Conservation (phyloP, 1,284 basidiomycete genomes). For the Apiotrichum gamsii region DNA sequence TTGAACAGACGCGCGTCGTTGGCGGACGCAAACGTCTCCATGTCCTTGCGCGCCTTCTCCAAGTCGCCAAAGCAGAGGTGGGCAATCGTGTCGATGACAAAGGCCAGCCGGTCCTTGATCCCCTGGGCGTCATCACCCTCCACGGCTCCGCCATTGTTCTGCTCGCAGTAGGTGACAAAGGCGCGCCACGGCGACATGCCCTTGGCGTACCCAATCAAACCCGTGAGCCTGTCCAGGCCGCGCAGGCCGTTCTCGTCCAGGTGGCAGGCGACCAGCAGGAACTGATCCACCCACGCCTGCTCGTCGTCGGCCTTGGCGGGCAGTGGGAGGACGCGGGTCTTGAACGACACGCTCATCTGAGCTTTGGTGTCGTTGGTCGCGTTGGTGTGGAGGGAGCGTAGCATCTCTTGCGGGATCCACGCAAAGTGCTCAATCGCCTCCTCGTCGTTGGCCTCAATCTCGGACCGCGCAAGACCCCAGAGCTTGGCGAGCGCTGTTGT, state of each 20-base stretch:
- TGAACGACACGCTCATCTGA: conserved; percentile 48
- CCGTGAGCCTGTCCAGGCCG: conserved; percentile 58
- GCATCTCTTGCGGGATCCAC: conserved; percentile 83
- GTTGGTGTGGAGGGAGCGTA: conserved; percentile 51
- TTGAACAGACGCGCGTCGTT: conserved; percentile 85
- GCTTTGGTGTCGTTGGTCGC: conserved; percentile 58
- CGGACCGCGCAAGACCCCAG: conserved; percentile 74
- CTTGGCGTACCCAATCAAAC: conserved; percentile 51
- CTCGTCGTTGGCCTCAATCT: conserved; percentile 77
- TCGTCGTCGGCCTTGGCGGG: conserved; percentile 64
- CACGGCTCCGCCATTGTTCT: conserved; percentile 79
- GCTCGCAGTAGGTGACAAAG: conserved; percentile 64
- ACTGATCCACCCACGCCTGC: conserved; percentile 72
- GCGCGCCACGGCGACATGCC: conserved; percentile 38
- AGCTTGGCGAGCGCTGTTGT: conserved; percentile 69
- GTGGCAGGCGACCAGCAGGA: conserved; percentile 67
- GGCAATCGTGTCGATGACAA: conserved; percentile 50
- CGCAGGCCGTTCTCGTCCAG: conserved; percentile 60
- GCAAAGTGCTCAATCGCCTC: conserved; percentile 72
- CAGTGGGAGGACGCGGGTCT: conserved; percentile 72
- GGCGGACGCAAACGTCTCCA: conserved; percentile 73
- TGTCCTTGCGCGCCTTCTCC: conserved; percentile 67
- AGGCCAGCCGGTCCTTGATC: conserved; percentile 56
- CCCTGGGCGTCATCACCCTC: conserved; percentile 65
- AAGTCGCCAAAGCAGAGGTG: conserved; percentile 57